phyloP scores from a whole-genome alignment of 352 stramenopile genomes.

The Phytophthora lateralis region DNA sequence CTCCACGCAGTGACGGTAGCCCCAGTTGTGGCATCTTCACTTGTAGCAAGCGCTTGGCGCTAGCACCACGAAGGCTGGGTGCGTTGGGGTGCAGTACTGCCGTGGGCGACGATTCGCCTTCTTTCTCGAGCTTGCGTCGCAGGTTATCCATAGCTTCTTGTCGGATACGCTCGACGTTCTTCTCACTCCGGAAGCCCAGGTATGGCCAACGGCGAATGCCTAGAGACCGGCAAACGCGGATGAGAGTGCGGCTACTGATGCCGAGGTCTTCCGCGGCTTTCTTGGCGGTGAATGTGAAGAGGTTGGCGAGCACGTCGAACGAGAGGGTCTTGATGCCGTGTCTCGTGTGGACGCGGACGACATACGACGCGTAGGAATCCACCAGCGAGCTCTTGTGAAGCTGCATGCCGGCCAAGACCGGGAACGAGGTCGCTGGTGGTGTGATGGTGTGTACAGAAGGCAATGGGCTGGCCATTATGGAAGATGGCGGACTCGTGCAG shows the following conservation, averaged over 20 bases:
- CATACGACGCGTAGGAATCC: conserved; percentile 57
- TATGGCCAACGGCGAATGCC: conserved; percentile 82
- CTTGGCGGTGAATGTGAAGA: conserved; percentile 80
- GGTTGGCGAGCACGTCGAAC: conserved; percentile 66
- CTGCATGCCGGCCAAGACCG: conserved; percentile 14
- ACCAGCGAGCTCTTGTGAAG: conserved; percentile 38
- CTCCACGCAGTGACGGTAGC: conserved; percentile 16
- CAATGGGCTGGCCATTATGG: conserved; percentile 28
- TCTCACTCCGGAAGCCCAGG: conserved; percentile 80
- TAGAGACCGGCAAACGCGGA: conserved; percentile 75
- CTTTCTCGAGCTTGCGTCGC: conserved; percentile 69
- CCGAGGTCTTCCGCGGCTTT: conserved; percentile 76
- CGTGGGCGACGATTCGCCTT: conserved; percentile 37
- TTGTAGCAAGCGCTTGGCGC: conserved; percentile 74
- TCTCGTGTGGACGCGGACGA: conserved; percentile 65
- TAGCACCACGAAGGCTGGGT: conserved; percentile 64
- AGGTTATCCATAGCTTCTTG: conserved; percentile 81
- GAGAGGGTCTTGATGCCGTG: conserved; percentile 82
- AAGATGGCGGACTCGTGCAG: conserved; percentile 14
- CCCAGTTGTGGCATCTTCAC: conserved; percentile 53
- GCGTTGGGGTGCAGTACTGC: conserved; percentile 47
- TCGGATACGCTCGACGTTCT: conserved; percentile 80
- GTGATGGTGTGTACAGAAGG: conserved; percentile 31
- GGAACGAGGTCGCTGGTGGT: conserved; percentile 14
- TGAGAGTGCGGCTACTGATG: conserved; percentile 80